Conservation (phyloP, 139 green algal genomes). For the Volvox reticuliferus region DNA sequence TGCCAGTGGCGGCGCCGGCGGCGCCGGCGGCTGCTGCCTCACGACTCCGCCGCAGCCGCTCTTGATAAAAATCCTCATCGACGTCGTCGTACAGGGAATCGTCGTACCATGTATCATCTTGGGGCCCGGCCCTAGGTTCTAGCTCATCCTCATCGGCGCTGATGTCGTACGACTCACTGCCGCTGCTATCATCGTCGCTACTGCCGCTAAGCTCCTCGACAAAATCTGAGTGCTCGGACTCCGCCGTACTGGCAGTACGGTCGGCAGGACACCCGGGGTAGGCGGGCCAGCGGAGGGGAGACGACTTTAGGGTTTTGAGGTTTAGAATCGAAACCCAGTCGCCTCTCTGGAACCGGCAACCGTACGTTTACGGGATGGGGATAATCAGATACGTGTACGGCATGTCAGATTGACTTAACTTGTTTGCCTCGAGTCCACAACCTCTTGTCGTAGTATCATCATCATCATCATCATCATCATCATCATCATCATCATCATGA, state of each 20-base stretch:
- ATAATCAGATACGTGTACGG: too few relatives aligned
- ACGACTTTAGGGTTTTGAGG: too few relatives aligned
- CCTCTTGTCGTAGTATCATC: too few relatives aligned
- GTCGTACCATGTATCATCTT: not conserved
- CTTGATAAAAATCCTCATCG: conserved; percentile 47
- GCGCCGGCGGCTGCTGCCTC: not conserved
- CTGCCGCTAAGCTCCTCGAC: not conserved
- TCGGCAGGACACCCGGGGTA: too few relatives aligned
- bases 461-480: too few relatives aligned
- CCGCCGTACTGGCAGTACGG: not conserved
- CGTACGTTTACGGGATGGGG: too few relatives aligned
- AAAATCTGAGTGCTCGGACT: not conserved
- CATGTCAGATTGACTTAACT: too few relatives aligned
- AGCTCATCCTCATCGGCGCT: not conserved
- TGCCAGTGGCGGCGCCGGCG: too few relatives aligned
- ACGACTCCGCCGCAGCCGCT: not conserved
- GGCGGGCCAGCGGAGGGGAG: not conserved
- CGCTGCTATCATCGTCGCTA: not conserved
- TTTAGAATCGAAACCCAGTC: too few relatives aligned
- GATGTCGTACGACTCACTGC: not conserved
- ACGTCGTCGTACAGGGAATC: conserved; percentile 48
- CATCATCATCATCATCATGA: too few relatives aligned
- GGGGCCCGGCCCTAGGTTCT: not conserved
- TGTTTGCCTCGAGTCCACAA: too few relatives aligned
- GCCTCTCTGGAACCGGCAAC: too few relatives aligned